phyloP scores from a whole-genome alignment of 768 basidiomycete species.

The Lenzites betulinus region DNA sequence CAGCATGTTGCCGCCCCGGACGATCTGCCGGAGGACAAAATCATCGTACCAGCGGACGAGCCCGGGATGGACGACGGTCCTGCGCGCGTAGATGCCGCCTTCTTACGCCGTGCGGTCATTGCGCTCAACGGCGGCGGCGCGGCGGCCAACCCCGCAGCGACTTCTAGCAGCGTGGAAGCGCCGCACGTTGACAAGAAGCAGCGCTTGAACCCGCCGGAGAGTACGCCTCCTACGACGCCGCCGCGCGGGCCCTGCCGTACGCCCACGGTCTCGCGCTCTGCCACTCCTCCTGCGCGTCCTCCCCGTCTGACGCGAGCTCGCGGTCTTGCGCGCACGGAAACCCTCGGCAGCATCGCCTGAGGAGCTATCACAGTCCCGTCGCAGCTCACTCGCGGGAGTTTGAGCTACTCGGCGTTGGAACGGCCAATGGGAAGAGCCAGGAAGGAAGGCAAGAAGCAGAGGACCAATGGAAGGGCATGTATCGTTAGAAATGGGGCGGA shows the following conservation, averaged over 20 bases:
- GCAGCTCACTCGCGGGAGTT: not conserved
- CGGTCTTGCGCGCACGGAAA: slow-evolving; percentile 14
- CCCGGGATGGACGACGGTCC: slow-evolving; percentile 26
- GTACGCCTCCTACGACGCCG: slow-evolving; percentile 3
- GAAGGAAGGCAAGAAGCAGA: no score
- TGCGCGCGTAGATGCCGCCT: not conserved
- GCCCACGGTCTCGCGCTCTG: not conserved
- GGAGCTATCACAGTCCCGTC: not conserved
- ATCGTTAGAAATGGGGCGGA: not conserved
- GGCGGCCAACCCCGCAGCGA: not conserved
- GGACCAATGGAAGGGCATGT: not conserved
- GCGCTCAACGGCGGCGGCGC: not conserved
- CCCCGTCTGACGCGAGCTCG: not conserved
- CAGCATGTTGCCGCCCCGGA: slow-evolving; percentile 12
- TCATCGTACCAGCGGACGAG: slow-evolving; percentile 30
- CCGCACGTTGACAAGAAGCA: slow-evolving; percentile 14
- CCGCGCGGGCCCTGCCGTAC: not conserved
- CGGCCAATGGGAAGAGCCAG: not conserved
- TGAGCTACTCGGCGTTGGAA: not conserved
- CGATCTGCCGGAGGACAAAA: slow-evolving; percentile 26
- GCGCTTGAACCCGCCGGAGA: slow-evolving; percentile 1
- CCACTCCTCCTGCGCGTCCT: slow-evolving; percentile 2
- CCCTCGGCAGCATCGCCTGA: slow-evolving; percentile 4
- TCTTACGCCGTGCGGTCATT: not conserved
- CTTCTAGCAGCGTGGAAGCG: not conserved